These are phyloP conservation scores for Hirsutella minnesotensis DNA, from an alignment of 2,329 filamentous ascomycete species.

Conservation along the genomic window DNA sequence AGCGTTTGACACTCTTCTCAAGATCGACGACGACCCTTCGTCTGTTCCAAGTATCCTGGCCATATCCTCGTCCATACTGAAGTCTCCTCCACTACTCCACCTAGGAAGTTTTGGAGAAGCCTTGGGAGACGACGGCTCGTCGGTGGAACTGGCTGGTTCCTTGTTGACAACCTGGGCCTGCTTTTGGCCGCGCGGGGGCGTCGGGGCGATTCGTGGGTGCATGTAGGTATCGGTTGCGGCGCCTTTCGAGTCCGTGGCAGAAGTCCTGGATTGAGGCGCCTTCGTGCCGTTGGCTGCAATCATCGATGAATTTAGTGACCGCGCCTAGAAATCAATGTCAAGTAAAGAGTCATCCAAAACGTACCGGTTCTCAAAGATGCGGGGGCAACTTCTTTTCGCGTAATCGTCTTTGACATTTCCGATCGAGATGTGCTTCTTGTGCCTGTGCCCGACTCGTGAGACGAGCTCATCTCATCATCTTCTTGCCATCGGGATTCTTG, in stretches of 20 bases:
- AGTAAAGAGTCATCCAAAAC: background rate
- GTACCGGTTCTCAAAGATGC: conserved; percentile 29
- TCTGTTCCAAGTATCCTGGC: conserved; percentile 74
- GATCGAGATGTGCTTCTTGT: conserved; percentile 27
- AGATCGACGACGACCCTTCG: conserved; percentile 64
- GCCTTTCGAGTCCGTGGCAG: conserved; percentile 12
- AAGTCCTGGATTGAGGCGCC: conserved; percentile 10
- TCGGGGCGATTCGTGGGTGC: conserved; percentile 44
- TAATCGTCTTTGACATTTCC: conserved; percentile 35
- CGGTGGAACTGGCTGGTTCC: conserved; percentile 34
- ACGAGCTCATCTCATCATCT: conserved; percentile 34
- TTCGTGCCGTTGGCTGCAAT: conserved; percentile 15
- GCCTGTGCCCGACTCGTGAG: conserved; percentile 28
- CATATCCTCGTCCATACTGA: conserved; percentile 94
- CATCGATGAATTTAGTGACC: background rate
- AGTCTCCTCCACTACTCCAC: conserved; percentile 72
- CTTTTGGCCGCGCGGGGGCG: conserved; percentile 28
- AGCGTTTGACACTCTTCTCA: conserved; percentile 84
- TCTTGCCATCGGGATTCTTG: conserved; percentile 47
- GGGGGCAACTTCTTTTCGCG: conserved; percentile 52
- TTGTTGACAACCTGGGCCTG: conserved; percentile 33
- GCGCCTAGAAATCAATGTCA: conserved; percentile 6
- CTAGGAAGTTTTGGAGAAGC: conserved; percentile 56
- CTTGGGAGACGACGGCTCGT: conserved; percentile 29
- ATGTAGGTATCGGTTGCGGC: conserved; percentile 39